phyloP scores from a whole-genome alignment of 176 grass and related monocot species.

The Saccharum officinarum region DNA sequence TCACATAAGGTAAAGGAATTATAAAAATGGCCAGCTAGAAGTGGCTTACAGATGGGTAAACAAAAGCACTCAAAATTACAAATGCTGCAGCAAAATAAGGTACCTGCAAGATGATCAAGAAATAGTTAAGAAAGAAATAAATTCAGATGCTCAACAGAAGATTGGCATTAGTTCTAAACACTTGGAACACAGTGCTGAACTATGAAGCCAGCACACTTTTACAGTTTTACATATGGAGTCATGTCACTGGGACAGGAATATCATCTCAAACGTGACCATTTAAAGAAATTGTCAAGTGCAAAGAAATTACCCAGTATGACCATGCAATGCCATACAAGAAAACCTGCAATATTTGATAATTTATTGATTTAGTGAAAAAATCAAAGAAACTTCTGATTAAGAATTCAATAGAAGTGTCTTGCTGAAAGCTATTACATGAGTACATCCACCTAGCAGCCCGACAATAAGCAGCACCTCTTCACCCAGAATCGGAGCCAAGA shows the following conservation, averaged over 20 bases:
- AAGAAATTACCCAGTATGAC: slow-evolving; percentile 81
- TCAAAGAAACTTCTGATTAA: not conserved
- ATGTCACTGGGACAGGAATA: not conserved
- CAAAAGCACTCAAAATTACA: slow-evolving; percentile 73
- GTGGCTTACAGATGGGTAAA: slow-evolving; percentile 74
- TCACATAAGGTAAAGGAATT: not conserved
- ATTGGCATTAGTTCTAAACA: not conserved
- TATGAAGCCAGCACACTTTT: not conserved
- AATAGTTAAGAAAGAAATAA: not conserved
- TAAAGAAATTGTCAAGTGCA: slow-evolving; percentile 2
- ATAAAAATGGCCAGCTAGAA: not conserved
- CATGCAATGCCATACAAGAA: slow-evolving; percentile 90
- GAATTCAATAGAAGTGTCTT: not conserved
- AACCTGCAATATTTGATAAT: slow-evolving; percentile 54
- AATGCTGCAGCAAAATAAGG: slow-evolving; percentile 74
- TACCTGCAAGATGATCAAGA: slow-evolving; percentile 53
- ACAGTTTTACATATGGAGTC: not conserved
- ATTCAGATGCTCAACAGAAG: not conserved
- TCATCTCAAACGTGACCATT: not conserved
- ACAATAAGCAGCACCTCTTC: slow-evolving; percentile 83
- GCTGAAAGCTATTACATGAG: slow-evolving; percentile 58
- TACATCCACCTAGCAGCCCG: slow-evolving; percentile 72
- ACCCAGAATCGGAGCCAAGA: slow-evolving; percentile 61
- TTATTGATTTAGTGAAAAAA: slow-evolving; percentile 33
- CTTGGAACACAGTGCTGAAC: not conserved